These are phyloP conservation scores for Kodamaea fungicola DNA, from an alignment of 1,139 yeast species.

Conservation along the genomic window DNA sequence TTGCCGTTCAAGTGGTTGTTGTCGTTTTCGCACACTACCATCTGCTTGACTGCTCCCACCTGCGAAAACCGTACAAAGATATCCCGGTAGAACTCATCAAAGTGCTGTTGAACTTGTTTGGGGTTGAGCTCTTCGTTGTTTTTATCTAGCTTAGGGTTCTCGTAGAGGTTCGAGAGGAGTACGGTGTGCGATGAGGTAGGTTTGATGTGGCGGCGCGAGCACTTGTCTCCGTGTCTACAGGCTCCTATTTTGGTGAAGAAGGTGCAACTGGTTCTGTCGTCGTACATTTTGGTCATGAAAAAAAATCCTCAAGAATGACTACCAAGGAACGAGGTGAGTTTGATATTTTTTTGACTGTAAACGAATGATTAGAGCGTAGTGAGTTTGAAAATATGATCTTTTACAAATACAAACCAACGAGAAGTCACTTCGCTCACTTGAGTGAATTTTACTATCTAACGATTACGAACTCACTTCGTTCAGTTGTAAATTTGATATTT, in stretches of 20 bases:
- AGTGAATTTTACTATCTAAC: no score
- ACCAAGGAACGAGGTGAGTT: neutral
- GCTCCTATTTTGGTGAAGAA: slow-evolving; percentile 88
- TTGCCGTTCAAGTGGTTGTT: slow-evolving; percentile 82
- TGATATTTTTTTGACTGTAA: neutral
- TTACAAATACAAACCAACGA: no score
- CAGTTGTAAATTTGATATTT: no score
- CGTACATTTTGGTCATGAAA: neutral
- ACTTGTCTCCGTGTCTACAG: slow-evolving; percentile 88
- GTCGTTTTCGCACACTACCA: slow-evolving; percentile 80
- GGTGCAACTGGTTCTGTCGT: slow-evolving; percentile 23
- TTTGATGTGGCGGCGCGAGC: slow-evolving; percentile 71
- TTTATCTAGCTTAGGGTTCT: slow-evolving; percentile 53
- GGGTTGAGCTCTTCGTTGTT: slow-evolving; percentile 26
- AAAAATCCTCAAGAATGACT: neutral
- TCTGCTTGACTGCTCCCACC: slow-evolving; percentile 59
- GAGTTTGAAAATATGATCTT: no score
- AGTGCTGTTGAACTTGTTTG: slow-evolving; percentile 47
- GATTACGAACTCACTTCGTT: no score
- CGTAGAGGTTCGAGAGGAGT: slow-evolving; percentile 65
- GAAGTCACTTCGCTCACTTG: no score
- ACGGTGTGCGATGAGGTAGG: slow-evolving; percentile 71
- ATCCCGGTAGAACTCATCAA: slow-evolving; percentile 72
- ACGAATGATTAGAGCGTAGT: no score
- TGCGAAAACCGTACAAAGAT: slow-evolving; percentile 64